phyloP scores from a whole-genome alignment of 192 early-diverging fungal species.

The Podila clonocystis region DNA sequence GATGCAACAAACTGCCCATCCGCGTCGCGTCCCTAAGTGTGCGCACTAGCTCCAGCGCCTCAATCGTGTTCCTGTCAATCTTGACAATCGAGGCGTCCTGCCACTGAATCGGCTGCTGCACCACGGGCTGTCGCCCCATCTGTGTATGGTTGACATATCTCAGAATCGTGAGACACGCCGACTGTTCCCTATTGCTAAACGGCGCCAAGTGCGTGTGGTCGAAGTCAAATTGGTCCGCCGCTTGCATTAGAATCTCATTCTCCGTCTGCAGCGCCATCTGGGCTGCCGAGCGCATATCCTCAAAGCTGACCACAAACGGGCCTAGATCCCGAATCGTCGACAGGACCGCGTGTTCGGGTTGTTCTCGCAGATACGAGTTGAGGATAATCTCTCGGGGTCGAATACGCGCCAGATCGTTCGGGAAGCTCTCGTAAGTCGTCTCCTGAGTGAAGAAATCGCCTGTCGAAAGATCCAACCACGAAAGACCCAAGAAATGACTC shows the following conservation, averaged over 20 bases:
- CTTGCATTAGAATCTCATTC: constrained; percentile 17
- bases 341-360: constrained; percentile 18
- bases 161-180: constrained; percentile 66
- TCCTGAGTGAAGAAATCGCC: constrained; percentile 85
- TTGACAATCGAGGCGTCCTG: constrained; percentile 66
- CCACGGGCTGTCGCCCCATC: constrained; percentile 64
- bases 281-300: constrained; percentile 31
- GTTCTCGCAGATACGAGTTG: constrained; percentile 26
- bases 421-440: constrained; percentile 57
- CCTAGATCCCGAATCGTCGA: constrained; percentile 21
- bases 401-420: constrained; percentile 82
- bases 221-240: constrained; percentile 24
- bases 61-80: constrained; percentile 83
- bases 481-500: constrained; percentile 64
- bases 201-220: constrained; percentile 16
- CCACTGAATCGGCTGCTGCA: constrained; percentile 72
- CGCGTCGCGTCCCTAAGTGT: constrained; percentile 61
- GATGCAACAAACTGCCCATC: constrained; percentile 71
- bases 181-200: constrained; percentile 41
- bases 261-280: constrained; percentile 31
- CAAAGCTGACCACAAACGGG: constrained; percentile 22
- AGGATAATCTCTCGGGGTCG: constrained; percentile 86
- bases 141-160: constrained; percentile 82
- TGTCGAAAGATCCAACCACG: constrained; percentile 93
- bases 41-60: constrained; percentile 79